These are phyloP conservation scores for Amborella trichopoda DNA, from an alignment of 164 flowering plant genomes.

Conservation along the genomic window DNA sequence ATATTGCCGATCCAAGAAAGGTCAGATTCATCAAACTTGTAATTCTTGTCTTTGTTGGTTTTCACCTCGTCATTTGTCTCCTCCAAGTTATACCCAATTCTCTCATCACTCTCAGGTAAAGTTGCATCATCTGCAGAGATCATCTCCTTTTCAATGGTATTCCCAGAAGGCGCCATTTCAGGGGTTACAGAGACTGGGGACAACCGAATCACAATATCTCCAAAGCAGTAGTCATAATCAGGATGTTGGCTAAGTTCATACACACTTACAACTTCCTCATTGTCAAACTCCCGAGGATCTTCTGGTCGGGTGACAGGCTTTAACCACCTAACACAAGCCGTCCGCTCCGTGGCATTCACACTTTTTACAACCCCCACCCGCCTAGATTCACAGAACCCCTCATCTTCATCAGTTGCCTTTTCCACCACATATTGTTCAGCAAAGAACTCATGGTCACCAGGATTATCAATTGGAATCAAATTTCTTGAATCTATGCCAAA, in stretches of 20 bases:
- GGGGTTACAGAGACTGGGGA: slow-evolving; percentile 43
- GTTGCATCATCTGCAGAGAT: slow-evolving; percentile 14
- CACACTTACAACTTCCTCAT: slow-evolving; percentile 90
- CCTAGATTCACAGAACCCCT: slow-evolving; percentile 38
- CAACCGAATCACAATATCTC: slow-evolving; percentile 87
- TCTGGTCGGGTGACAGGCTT: slow-evolving; percentile 77
- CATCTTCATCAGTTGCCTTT: slow-evolving; percentile 63
- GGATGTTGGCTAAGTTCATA: slow-evolving; percentile 96
- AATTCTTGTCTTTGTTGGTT: background rate
- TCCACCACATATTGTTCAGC: slow-evolving; percentile 93
- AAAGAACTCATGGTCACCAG: slow-evolving; percentile 95
- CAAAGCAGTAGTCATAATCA: slow-evolving; percentile 96
- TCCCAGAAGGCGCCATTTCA: slow-evolving; percentile 9
- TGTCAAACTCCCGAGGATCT: slow-evolving; percentile 77
- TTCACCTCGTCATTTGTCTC: background rate
- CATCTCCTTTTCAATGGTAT: slow-evolving; percentile 19
- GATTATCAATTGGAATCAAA: slow-evolving; percentile 77
- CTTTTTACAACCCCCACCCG: slow-evolving; percentile 90
- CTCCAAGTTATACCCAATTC: slow-evolving; percentile 2
- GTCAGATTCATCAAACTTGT: slow-evolving; percentile 22
- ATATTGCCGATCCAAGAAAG: slow-evolving; percentile 98
- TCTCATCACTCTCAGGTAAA: slow-evolving; percentile 11
- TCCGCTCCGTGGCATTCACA: slow-evolving; percentile 89
- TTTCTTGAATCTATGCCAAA: slow-evolving; percentile 36
- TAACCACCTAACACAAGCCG: slow-evolving; percentile 86